Percentiles rank a stretch among this genome's conserved stretches.
Evolutionary conservation across 2,329 filamentous ascomycete species (phyloP).

Genomic region (Penicillium sp.): DNA sequence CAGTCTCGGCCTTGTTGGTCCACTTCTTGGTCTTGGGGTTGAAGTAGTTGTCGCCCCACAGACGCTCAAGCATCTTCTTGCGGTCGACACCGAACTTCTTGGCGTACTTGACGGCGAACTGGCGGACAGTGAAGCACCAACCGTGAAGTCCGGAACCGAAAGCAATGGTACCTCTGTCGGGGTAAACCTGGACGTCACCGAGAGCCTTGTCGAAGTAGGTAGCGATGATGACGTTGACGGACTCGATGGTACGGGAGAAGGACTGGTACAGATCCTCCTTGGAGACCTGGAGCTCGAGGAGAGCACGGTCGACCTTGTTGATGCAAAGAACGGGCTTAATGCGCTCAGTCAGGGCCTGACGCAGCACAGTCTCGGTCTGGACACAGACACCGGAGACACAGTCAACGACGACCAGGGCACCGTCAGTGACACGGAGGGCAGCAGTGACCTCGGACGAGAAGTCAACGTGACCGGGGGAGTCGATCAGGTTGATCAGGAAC

Average conservation of each 20-base stretch:
- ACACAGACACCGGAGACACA: conserved; percentile 99
- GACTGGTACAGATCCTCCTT: conserved; percentile 99
- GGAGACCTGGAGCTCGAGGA: conserved; percentile 95
- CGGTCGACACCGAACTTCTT: conserved; percentile 99
- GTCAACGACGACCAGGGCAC: conserved; percentile 99
- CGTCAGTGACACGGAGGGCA: conserved; percentile 98
- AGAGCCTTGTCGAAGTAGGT: conserved; percentile 97
- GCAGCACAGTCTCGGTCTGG: conserved; percentile 98
- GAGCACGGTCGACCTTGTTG: conserved; percentile 99
- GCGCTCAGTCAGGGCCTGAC: conserved; percentile 98
- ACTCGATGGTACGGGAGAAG: conserved; percentile 99
- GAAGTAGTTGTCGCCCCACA: conserved; percentile 99
- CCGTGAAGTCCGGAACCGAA: conserved; percentile 99
- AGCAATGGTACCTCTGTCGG: conserved; percentile 93
- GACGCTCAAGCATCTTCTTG: conserved; percentile 99
- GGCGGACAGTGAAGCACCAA: conserved; percentile 98
- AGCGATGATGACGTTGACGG: conserved; percentile 99
- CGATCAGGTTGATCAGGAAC: conserved; percentile 99
- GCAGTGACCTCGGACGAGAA: conserved; percentile 99
- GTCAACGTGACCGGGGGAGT: conserved; percentile 99
- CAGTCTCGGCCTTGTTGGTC: conserved; percentile 75
- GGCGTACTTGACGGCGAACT: conserved; percentile 92
- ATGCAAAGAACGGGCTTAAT: conserved; percentile 99
- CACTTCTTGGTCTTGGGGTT: conserved; percentile 99
- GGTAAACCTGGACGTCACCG: conserved; percentile 98